Percentiles rank a stretch among this genome's conserved stretches.
These are phyloP conservation scores for Fusarium bactridioides DNA, from an alignment of 2,329 filamentous ascomycete genomes.

Conservation along the genomic window DNA sequence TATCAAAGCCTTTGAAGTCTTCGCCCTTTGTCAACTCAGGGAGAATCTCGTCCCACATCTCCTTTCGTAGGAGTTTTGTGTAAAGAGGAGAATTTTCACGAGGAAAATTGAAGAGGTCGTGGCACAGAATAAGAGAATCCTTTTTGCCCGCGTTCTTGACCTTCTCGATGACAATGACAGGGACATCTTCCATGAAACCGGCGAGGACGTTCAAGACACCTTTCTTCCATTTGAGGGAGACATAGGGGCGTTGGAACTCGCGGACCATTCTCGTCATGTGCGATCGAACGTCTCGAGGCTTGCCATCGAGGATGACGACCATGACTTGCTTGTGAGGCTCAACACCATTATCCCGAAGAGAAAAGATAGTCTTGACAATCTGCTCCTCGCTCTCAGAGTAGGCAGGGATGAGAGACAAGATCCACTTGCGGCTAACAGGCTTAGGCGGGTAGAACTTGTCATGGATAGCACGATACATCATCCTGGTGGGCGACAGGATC, in stretches of 20 bases:
- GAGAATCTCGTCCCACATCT: conserved; percentile 30
- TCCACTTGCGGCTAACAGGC: conserved; percentile 17
- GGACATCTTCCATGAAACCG: conserved; percentile 35
- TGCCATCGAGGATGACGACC: conserved; percentile 31
- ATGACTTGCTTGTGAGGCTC: conserved; percentile 36
- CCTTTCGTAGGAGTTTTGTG: conserved; percentile 27
- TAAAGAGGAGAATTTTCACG: conserved; percentile 29
- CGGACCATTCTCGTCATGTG: conserved; percentile 30
- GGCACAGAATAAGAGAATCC: conserved; percentile 30
- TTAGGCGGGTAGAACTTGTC: conserved; percentile 5
- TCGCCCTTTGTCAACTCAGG: conserved; percentile 21
- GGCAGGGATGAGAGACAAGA: conserved; percentile 33
- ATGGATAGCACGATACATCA: conserved; percentile 1
- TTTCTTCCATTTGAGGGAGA: conserved; percentile 34
- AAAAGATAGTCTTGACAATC: conserved; percentile 37
- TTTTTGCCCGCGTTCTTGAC: conserved; percentile 36
- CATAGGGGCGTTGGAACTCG: conserved; percentile 26
- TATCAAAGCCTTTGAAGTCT: conserved; percentile 28
- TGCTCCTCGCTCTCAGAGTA: conserved; percentile 38
- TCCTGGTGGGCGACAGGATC: conserved; percentile 22
- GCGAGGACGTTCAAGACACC: conserved; percentile 24
- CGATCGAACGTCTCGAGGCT: conserved; percentile 26
- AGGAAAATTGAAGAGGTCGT: conserved; percentile 34
- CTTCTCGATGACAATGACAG: conserved; percentile 35
- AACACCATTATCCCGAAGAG: conserved; percentile 31